Base-by-base conservation (phyloP, 2,329 filamentous ascomycete genomes). In the Calonectria multiphialidica region DNA sequence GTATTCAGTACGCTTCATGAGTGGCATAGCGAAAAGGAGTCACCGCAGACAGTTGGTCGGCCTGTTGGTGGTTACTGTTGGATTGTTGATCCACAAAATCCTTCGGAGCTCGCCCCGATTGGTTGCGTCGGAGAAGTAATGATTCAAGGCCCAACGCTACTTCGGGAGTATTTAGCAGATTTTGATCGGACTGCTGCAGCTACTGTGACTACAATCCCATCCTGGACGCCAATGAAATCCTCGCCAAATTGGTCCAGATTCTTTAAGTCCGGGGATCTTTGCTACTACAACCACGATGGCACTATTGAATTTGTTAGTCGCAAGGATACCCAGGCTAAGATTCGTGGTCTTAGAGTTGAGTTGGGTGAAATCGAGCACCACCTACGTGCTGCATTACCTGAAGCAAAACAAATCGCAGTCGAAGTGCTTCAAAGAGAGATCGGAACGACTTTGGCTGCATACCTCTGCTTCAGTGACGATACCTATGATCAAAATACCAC, bases 281-380 rank as follows among this genome's bases (percentile, higher is more conserved):
- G 55, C 37, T 40, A 23, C 5, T 61, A 61, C 15, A 61, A 61
- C 23, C 35, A n/a, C 8, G 55, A 61, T 18, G 55, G 55, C 6
- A 61, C 37, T 13, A 61, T 61, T 12, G 55, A 61, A 12, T 61
- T 61, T 44, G 37, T 61, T 12, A 61, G 55, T 15, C 55, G 55
- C 21, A 61, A 88, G 73, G 89, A 91, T 73, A 83, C 82, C 0
- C 89, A 91, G 77, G 84, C 91, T 44, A 91, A 91, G 75, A 79
- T 91, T 13, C 84, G 85, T 21, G 90, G 91, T 45, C 89, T 86
- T 57, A 78, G 88, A 62, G 23, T 61, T n/a, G 55, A 61, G 37
- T 30, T 61, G n/a, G 37, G 55, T n/a, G 55, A 61, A n/a, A 44
- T 61, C 13, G 55, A 61, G 8, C 37, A 61, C 18, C 55, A 61